These are phyloP conservation scores for Yarrowia divulgata DNA, from an alignment of 805 yeast genomes.

Conservation along the genomic window DNA sequence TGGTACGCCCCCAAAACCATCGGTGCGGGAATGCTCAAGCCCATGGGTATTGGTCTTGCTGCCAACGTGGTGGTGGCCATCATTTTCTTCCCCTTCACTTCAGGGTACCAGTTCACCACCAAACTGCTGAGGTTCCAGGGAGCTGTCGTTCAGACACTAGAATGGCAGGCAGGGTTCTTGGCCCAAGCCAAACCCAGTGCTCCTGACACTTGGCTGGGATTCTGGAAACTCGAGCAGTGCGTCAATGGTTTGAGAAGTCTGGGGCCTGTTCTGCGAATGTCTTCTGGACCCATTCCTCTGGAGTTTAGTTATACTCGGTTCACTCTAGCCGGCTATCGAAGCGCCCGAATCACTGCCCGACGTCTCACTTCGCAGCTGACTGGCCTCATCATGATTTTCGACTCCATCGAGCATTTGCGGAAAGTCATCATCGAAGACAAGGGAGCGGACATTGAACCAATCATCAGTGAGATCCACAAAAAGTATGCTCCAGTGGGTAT, in stretches of 20 bases:
- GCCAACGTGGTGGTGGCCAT: slow-evolving; percentile 20
- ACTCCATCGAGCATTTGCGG: slow-evolving; percentile 17
- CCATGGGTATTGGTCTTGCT: slow-evolving; percentile 21
- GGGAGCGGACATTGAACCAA: neutral
- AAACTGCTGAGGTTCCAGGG: neutral
- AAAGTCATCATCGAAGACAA: slow-evolving; percentile 18
- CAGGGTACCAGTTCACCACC: slow-evolving; percentile 26
- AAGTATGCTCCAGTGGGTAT: slow-evolving; percentile 21
- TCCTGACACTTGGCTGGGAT: slow-evolving; percentile 3
- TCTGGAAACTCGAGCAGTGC: slow-evolving; percentile 20
- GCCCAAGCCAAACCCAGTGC: slow-evolving; percentile 1
- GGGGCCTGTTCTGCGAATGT: slow-evolving; percentile 43
- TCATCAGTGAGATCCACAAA: slow-evolving; percentile 17
- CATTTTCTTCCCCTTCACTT: slow-evolving; percentile 17
- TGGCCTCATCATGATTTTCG: slow-evolving; percentile 17
- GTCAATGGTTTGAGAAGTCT: slow-evolving; percentile 7
- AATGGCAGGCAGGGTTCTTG: slow-evolving; percentile 6
- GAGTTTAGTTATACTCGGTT: slow-evolving; percentile 24
- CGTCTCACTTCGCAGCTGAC: slow-evolving; percentile 20
- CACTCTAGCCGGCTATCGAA: neutral
- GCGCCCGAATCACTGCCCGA: neutral
- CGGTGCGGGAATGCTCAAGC: slow-evolving; percentile 15
- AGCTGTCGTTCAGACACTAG: neutral
- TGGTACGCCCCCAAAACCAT: slow-evolving; percentile 18
- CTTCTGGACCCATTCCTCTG: slow-evolving; percentile 43